phyloP scores from a whole-genome alignment of 108 stramenopile species.

The Seminavis robusta region DNA sequence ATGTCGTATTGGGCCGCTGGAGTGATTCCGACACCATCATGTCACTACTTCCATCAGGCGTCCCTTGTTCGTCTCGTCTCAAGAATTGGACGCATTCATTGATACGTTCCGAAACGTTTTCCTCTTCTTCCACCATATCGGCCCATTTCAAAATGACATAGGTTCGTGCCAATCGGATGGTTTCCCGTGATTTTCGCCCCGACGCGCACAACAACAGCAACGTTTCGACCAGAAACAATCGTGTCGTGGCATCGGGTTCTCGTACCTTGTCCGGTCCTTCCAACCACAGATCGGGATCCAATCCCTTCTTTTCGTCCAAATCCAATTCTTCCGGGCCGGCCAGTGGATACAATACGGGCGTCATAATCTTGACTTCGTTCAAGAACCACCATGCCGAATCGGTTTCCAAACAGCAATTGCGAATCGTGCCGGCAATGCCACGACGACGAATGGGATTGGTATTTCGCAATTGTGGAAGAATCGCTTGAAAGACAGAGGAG shows the following conservation, averaged over 20 bases:
- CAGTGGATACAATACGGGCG: slow-evolving; percentile 60
- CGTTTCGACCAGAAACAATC: slow-evolving; percentile 66
- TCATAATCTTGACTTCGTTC: slow-evolving; percentile 57
- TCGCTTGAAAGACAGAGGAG: slow-evolving; percentile 46
- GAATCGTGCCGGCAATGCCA: slow-evolving; percentile 78
- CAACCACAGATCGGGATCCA: slow-evolving; percentile 88
- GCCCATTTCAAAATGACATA: slow-evolving; percentile 81
- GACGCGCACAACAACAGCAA: slow-evolving; percentile 67
- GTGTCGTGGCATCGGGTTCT: slow-evolving; percentile 58
- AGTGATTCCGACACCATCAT: slow-evolving; percentile 28
- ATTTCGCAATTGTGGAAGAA: slow-evolving; percentile 53
- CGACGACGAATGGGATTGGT: slow-evolving; percentile 72
- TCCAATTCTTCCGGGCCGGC: slow-evolving; percentile 85
- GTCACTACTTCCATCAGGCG: slow-evolving; percentile 80
- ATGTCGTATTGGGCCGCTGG: too few species aligned
- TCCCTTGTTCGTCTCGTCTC: slow-evolving; percentile 82
- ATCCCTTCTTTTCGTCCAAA: slow-evolving; percentile 77
- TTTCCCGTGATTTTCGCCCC: slow-evolving; percentile 65
- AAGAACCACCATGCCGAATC: slow-evolving; percentile 85
- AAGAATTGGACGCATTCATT: slow-evolving; percentile 86
- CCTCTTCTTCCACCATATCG: slow-evolving; percentile 84
- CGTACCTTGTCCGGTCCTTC: slow-evolving; percentile 74
- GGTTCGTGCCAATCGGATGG: slow-evolving; percentile 45
- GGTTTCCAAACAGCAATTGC: slow-evolving; percentile 81
- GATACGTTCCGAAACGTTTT: slow-evolving; percentile 77